Base-by-base conservation (phyloP, 2,329 filamentous ascomycete species). In the Botrytis medusae region DNA sequence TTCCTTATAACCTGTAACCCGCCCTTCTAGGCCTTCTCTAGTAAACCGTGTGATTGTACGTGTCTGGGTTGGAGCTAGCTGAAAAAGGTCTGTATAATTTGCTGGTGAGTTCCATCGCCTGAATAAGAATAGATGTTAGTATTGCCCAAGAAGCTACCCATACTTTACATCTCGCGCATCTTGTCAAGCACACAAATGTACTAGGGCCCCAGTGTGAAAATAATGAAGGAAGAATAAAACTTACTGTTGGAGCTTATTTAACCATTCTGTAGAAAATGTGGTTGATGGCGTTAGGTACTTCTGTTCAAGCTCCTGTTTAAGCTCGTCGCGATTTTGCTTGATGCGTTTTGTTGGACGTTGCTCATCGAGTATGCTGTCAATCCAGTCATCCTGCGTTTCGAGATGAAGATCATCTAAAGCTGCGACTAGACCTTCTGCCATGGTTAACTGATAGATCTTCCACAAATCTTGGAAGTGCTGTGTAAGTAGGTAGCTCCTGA, bases 21-120 rank as follows among this genome's bases (percentile, higher is more conserved):
- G 89, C 34, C 96, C 96, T 83, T 98, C 94, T 22, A 98, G 87
- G 9, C 96, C 96, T 83, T 97, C 94, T 72, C 96, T 89, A 62
- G 91, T 92, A 82, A 99, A 99, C 44, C 96, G 91, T 42, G 94
- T 97, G 77, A 98, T 91, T n/a, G 95, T 98, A 73, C 96, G 90
- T 25, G 94, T 95, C 83, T 98, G 96, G 0, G 95, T 97, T 5
- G 94, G 93, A 1, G 94, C 94, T 72, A 98, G 87, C 76, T 91
- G 89, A 83, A 97, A 97, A 29, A 98, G 87, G 73, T 94, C 90
- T n/a, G 90, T 88, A 81, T 95, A 92, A 79, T 97, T 92, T 54
- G 90, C 88, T 6, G 93, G 89, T 73, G 90, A 87, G 76, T 97
- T 93, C 96, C 95, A 99, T 81, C 90, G 85, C 77, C 86, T 87